Evolutionary conservation across 2,329 filamentous ascomycete genomes (phyloP), one percentile per base, ranked within the genome.

Genomic region (Fusarium neocosmosporiellum): DNA sequence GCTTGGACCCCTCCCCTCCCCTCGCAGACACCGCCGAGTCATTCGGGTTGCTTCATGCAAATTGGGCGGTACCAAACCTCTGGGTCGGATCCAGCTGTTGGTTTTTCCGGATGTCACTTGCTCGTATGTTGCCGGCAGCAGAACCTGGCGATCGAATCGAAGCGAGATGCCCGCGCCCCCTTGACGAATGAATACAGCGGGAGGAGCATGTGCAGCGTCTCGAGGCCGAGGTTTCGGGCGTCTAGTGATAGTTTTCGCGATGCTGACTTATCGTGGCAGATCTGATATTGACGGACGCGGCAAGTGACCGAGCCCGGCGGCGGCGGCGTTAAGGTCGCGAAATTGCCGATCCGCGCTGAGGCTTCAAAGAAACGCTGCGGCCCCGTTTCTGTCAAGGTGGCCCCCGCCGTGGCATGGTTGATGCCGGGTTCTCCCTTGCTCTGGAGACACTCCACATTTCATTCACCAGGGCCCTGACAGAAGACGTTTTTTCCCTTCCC

Each of bases 31-130:
- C 41, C 74, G 69, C 67, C 71, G 66, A 60, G 70, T 73, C 18
- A 33, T 57, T 70, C 62, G 48, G 63, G 63, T 69, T 73, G 60
- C 57, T 55, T 76, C 65, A 78, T 78, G 77, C 76, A 79, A 64
- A 74, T 63, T 72, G 74, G 66, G 78, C 78, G 78, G 75, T 79
- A 78, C 79, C 80, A 75, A 67, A 76, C 69, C 73, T 62, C 75
- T 74, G 79, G 79, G 74, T 73, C 75, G 74, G 73, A 71, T 70
- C 46, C 71, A 59, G 48, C 62, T 63, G 48, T 67, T 69, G 55
- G 41, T 61, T 50, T 54, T 18, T 27, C 41, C 27, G 60, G 69
- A 61, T 69, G 67, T 60, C 69, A 68, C 22, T 24, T 46, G 41
- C 72, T 76, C 71, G 75, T 77, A 77, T 65, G 72, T 75, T 77